A percentile compares a stretch with the other conserved stretches of the same genome.
Evolutionary conservation across 345 rosid species (phyloP).

Genomic region (Heritiera littoralis): DNA sequence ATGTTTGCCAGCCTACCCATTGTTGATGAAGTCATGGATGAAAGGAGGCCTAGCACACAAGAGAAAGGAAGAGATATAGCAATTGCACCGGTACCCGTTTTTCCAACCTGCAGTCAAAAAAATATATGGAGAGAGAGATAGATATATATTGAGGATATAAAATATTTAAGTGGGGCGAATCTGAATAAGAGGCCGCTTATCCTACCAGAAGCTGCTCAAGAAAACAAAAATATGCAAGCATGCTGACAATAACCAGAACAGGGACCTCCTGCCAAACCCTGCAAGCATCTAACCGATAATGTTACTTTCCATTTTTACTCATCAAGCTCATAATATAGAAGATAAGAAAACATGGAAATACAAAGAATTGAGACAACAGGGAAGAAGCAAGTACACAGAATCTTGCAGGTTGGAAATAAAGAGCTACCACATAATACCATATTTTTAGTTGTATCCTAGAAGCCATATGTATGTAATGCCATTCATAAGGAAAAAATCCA

Average conservation of each 20-base stretch:
- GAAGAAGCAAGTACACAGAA: not conserved
- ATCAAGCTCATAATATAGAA: constrained; percentile 14
- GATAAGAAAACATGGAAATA: not conserved
- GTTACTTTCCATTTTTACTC: not conserved
- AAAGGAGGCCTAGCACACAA: constrained; percentile 78
- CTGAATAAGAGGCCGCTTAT: not conserved
- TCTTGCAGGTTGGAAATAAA: not conserved
- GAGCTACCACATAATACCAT: not conserved
- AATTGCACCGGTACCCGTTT: constrained; percentile 79
- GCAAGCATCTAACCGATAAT: constrained; percentile 26
- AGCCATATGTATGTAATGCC: not conserved
- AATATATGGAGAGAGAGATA: not conserved
- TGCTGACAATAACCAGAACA: constrained; percentile 78
- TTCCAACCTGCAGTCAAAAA: constrained; percentile 59
- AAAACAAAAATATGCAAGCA: constrained; percentile 93
- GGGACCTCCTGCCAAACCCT: constrained; percentile 98
- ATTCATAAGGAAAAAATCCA: not conserved
- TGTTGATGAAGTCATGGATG: constrained; percentile 87
- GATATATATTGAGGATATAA: not conserved
- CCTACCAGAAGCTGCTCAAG: constrained; percentile 93
- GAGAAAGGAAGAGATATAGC: constrained; percentile 93
- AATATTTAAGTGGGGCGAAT: constrained; percentile 1
- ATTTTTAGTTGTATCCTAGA: not conserved
- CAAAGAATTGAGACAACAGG: not conserved
- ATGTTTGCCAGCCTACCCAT: constrained; percentile 62